Evolutionary conservation across 306 rosid species (phyloP), one percentile per base, ranked within the genome.

Genomic region (Prunus mongolica): DNA sequence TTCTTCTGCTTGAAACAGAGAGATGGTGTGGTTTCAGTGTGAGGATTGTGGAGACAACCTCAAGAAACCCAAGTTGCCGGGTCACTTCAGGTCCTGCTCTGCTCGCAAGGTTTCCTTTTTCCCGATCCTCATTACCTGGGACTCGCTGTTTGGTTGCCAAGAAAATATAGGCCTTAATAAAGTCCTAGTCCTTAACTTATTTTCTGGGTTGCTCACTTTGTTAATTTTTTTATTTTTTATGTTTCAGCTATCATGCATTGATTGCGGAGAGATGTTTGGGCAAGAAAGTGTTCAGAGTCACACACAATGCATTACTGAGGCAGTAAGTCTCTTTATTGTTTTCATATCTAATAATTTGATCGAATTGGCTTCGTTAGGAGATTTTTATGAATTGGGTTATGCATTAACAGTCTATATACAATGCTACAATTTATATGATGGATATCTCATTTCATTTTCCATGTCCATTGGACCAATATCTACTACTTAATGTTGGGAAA

Each of bases 1-100:
- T 22, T 64, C 19, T 72, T 73, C 69, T 46, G 47, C 2, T 30
- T 44, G n/a, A 34, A 51, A 24, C 65, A 30, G 74, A 72, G 70
- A 75, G 8, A 93, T 93, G 98, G 98, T 93, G 81, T 93, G 98
- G 98, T 93, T 93, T 86, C 97, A 93, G 78, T 93, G 97, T 80
- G 98, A 93, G 78, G 97, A 89, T 70, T 93, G 98, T 18, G 97
- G 98, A 4, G 98, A 93, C 84, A 88, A 93, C 54, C 88, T 93
- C 69, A 93, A 91, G 87, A 93, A 93, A 75, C 98, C 98, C 46
- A 93, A 93, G 83, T 79, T 93, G 73, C 54, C 73, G 2, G 28
- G 76, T 75, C 98, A 93, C 86, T 93, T 93, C 85, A 88, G 87
- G 64, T 66, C 88, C 28, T 93, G 97, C 74, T 91, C 96, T 51